These are phyloP conservation scores for Yamadazyma sp. DNA, from an alignment of 1,139 yeast species.

Conservation along the genomic window DNA sequence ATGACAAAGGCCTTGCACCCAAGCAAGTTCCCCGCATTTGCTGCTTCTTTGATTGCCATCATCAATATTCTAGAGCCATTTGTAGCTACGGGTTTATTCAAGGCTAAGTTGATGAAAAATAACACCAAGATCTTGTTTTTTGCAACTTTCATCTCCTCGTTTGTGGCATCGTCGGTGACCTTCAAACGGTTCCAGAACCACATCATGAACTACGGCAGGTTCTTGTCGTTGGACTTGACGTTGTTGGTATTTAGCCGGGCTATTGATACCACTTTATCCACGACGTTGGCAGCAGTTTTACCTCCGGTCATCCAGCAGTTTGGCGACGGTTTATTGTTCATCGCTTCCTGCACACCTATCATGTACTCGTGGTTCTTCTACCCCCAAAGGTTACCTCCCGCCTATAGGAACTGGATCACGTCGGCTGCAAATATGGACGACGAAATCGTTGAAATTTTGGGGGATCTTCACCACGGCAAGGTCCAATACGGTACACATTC, in stretches of 20 bases:
- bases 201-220: slow-evolving; percentile 29
- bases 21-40: slow-evolving; percentile 30
- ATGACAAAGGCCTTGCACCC: slow-evolving; percentile 28
- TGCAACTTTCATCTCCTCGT: slow-evolving; percentile 31
- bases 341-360: slow-evolving; percentile 28
- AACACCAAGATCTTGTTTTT: slow-evolving; percentile 25
- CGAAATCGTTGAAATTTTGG: slow-evolving; percentile 26
- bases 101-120: slow-evolving; percentile 9
- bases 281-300: slow-evolving; percentile 21
- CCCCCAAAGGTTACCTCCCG: slow-evolving; percentile 34
- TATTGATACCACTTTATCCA: slow-evolving; percentile 31
- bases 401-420: slow-evolving; percentile 41
- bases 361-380: slow-evolving; percentile 39
- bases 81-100: slow-evolving; percentile 19
- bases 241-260: slow-evolving; percentile 38
- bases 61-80: slow-evolving; percentile 37
- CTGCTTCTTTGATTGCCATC: slow-evolving; percentile 30
- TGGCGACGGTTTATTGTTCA: slow-evolving; percentile 34
- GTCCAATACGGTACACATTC: slow-evolving; percentile 29
- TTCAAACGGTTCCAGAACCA: slow-evolving; percentile 35
- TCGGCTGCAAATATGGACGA: slow-evolving; percentile 43
- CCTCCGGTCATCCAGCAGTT: slow-evolving; percentile 17
- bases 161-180: slow-evolving; percentile 26
- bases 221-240: slow-evolving; percentile 34
- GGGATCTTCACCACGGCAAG: slow-evolving; percentile 22